Evolutionary conservation across 2,329 filamentous ascomycete species (phyloP).

Genomic region (Saccharata proteae): DNA sequence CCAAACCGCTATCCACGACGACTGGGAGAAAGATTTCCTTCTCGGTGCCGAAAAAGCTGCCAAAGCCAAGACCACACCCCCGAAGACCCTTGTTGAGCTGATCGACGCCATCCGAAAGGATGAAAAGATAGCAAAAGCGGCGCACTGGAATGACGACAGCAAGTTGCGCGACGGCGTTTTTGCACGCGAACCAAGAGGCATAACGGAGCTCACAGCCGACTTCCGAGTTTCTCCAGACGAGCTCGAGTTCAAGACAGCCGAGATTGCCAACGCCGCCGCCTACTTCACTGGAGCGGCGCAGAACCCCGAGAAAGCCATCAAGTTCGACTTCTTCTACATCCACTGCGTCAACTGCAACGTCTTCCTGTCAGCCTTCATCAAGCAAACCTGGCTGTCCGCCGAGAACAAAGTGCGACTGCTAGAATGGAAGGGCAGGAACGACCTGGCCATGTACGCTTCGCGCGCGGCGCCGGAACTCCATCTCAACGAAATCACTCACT

Average conservation of each 20-base stretch:
- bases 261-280: constrained; percentile 57
- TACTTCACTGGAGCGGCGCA: constrained; percentile 52
- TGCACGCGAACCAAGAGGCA: constrained; percentile 48
- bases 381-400: constrained; percentile 46
- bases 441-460: constrained; percentile 63
- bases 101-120: constrained; percentile 47
- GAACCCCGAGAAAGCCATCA: constrained; percentile 50
- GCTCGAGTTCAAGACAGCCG: constrained; percentile 44
- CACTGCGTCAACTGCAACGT: constrained; percentile 70
- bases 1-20: constrained; percentile 58
- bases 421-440: constrained; percentile 69
- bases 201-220: constrained; percentile 47
- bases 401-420: constrained; percentile 56
- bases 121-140: constrained; percentile 43
- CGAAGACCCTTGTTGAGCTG: constrained; percentile 43
- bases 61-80: constrained; percentile 17
- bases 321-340: constrained; percentile 75
- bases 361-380: constrained; percentile 54
- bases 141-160: constrained; percentile 43
- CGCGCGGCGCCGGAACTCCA: constrained; percentile 49
- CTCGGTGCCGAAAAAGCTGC: constrained; percentile 39
- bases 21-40: constrained; percentile 45
- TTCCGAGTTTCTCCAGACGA: constrained; percentile 42
- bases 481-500: constrained; percentile 21
- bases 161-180: constrained; percentile 61